These are phyloP conservation scores for Uronychia binucleata DNA, from an alignment of 73 alveolate species.

Conservation along the genomic window DNA sequence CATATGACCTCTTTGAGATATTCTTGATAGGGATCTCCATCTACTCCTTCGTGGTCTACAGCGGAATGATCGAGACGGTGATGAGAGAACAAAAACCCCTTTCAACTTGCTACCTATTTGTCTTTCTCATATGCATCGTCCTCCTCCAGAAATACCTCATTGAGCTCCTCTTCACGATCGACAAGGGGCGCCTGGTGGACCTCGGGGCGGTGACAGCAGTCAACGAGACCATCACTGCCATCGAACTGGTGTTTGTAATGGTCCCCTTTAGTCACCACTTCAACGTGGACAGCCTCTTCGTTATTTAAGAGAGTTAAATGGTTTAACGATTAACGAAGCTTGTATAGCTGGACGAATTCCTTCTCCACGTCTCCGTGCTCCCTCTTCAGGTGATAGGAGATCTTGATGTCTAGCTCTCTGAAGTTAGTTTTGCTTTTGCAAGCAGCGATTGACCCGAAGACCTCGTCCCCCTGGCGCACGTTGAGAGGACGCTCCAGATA, in stretches of 20 bases:
- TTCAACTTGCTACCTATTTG: not conserved
- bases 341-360: not conserved
- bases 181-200: not conserved
- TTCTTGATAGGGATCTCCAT: not conserved
- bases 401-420: slow-evolving; percentile 80
- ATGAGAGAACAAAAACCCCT: not conserved
- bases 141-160: not conserved
- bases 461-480: slow-evolving; percentile 71
- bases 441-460: slow-evolving; percentile 69
- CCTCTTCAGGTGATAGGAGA: slow-evolving; percentile 43
- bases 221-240: not conserved
- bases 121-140: not conserved
- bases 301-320: too few species aligned
- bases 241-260: not conserved
- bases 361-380: slow-evolving; percentile 10
- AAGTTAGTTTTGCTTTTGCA: slow-evolving; percentile 60
- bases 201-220: not conserved
- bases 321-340: not conserved
- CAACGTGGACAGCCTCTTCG: not conserved
- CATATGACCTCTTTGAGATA: not conserved
- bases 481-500: slow-evolving; percentile 65
- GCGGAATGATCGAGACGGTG: not conserved
- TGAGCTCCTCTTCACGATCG: not conserved
- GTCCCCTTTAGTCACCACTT: not conserved
- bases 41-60: not conserved